These are phyloP conservation scores for Cytospora chrysosperma DNA, from an alignment of 2,329 filamentous ascomycete species.

Conservation along the genomic window DNA sequence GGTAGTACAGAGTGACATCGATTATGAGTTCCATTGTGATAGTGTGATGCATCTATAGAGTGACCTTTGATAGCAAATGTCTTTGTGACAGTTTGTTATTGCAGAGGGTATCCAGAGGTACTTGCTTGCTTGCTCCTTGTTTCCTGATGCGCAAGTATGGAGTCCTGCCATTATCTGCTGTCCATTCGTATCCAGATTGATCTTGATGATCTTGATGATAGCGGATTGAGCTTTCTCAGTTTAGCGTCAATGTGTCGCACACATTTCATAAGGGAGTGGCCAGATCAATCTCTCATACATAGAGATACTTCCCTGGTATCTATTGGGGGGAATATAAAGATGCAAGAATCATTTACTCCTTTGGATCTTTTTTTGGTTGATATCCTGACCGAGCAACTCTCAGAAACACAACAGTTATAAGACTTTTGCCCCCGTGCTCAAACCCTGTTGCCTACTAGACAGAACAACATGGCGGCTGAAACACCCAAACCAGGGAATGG, in stretches of 20 bases:
- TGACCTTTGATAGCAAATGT: neutral
- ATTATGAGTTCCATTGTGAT: neutral
- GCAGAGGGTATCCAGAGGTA: neutral
- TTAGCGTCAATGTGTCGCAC: neutral
- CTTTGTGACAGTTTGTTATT: neutral
- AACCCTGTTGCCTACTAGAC: neutral
- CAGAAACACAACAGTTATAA: neutral
- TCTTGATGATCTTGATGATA: neutral
- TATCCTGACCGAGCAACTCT: neutral
- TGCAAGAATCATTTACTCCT: neutral
- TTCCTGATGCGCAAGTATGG: neutral
- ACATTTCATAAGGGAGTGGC: constrained; percentile 27
- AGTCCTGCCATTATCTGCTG: neutral
- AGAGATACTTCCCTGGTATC: neutral
- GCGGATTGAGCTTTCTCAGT: neutral
- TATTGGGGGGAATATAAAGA: neutral
- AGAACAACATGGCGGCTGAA: neutral
- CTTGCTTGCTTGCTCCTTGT: neutral
- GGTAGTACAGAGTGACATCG: neutral
- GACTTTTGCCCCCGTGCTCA: neutral
- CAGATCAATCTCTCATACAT: too few relatives aligned
- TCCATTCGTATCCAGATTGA: neutral
- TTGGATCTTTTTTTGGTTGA: neutral
- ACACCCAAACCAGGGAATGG: neutral
- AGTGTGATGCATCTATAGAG: neutral